phyloP scores from a whole-genome alignment of 1,139 yeast species.

The Protomyces inouyei region DNA sequence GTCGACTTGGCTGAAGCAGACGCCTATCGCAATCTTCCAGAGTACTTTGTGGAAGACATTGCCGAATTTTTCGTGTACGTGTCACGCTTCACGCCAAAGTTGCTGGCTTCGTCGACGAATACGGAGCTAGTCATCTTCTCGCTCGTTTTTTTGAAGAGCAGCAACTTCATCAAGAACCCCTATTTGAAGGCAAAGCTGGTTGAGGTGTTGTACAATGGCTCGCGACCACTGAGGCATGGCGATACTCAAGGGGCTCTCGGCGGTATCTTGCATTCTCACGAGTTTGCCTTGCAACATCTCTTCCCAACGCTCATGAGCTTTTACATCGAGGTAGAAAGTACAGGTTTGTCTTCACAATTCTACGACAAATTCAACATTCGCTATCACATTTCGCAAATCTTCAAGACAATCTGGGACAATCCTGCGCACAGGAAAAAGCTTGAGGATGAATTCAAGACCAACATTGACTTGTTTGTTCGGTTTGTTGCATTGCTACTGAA shows the following conservation, averaged over 20 bases:
- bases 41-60: constrained; percentile 78
- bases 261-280: constrained; percentile 58
- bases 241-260: constrained; percentile 62
- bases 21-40: constrained; percentile 72
- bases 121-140: constrained; percentile 59
- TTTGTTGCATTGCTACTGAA: constrained; percentile 92
- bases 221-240: constrained; percentile 40
- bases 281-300: constrained; percentile 59
- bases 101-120: constrained; percentile 33
- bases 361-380: constrained; percentile 92
- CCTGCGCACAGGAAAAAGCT: constrained; percentile 64
- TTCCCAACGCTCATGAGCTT: constrained; percentile 80
- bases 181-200: constrained; percentile 82
- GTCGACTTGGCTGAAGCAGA: constrained; percentile 44
- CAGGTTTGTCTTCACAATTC: constrained; percentile 92
- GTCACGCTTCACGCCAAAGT: constrained; percentile 46
- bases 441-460: constrained; percentile 54
- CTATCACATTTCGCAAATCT: constrained; percentile 74
- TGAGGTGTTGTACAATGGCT: constrained; percentile 73
- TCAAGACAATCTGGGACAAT: constrained; percentile 78
- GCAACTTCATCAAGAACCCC: constrained; percentile 83
- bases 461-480: constrained; percentile 78
- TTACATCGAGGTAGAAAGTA: constrained; percentile 90
- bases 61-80: constrained; percentile 66
- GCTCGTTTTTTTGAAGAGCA: constrained; percentile 71